Conservation (phyloP, 495 filamentous ascomycete genomes). For the Copromyces sp. region DNA sequence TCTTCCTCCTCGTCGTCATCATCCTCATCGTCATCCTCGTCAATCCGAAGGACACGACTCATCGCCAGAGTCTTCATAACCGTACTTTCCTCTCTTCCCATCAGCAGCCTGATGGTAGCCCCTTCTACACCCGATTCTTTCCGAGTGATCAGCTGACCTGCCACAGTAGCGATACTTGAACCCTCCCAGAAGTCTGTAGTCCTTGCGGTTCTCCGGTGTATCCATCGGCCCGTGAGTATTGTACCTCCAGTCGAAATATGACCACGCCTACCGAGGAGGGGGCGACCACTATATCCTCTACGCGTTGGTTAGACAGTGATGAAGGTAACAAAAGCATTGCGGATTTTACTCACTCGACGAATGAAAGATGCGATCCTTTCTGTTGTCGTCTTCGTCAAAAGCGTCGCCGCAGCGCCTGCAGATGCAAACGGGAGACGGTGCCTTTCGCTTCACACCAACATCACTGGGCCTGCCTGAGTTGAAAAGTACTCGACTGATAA, state of each 20-base stretch:
- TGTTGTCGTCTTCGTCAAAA: not conserved
- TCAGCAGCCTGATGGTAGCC: not conserved
- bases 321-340: not conserved
- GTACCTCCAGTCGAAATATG: not conserved
- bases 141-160: not conserved
- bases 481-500: too few relatives aligned
- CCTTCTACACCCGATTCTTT: not conserved
- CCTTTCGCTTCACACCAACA: not conserved
- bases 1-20: slow-evolving; percentile 17
- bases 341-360: not conserved
- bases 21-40: slow-evolving; percentile 2
- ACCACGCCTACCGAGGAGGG: not conserved
- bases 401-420: not conserved
- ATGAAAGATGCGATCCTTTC: not conserved
- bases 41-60: not conserved
- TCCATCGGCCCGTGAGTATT: not conserved
- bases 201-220: not conserved
- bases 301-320: not conserved
- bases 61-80: not conserved
- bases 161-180: not conserved
- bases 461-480: too few relatives aligned
- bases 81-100: not conserved
- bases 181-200: not conserved
- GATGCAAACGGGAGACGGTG: not conserved
- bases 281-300: not conserved